Conservation (phyloP, 2,329 filamentous ascomycete species). For the Xylariaceae sp. region DNA sequence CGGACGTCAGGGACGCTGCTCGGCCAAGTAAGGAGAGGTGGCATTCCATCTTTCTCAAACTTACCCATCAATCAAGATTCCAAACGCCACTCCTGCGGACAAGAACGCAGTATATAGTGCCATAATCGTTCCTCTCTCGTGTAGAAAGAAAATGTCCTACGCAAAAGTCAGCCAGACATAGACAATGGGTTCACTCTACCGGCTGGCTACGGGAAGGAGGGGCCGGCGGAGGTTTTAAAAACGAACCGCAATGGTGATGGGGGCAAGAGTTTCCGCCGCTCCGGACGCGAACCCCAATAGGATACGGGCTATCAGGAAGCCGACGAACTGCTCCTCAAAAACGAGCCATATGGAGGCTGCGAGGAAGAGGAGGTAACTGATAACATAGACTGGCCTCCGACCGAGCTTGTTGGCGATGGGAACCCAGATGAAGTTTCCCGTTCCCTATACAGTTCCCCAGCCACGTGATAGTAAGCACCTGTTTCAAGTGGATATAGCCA, state of each 20-base stretch:
- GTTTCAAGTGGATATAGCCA: too few relatives aligned
- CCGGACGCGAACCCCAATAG: slow-evolving; percentile 49
- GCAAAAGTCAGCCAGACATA: not conserved
- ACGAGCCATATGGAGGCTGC: slow-evolving; percentile 38
- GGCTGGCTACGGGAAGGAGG: not conserved
- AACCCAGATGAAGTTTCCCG: slow-evolving; percentile 43
- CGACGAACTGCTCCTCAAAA: slow-evolving; percentile 36
- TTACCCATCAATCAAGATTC: slow-evolving; percentile 38
- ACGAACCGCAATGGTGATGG: slow-evolving; percentile 22
- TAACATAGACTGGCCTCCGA: slow-evolving; percentile 37
- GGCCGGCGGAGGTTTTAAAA: not conserved
- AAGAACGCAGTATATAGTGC: slow-evolving; percentile 39
- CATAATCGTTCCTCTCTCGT: slow-evolving; percentile 49
- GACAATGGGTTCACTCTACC: not conserved
- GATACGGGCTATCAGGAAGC: slow-evolving; percentile 42
- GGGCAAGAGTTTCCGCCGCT: slow-evolving; percentile 44
- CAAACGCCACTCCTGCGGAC: slow-evolving; percentile 38
- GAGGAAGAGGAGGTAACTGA: slow-evolving; percentile 40
- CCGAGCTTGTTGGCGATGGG: slow-evolving; percentile 42
- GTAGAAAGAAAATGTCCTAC: slow-evolving; percentile 51
- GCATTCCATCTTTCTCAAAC: slow-evolving; percentile 11
- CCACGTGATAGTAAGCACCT: too few relatives aligned
- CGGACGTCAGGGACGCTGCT: too few relatives aligned
- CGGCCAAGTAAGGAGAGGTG: too few relatives aligned
- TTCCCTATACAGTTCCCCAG: too few relatives aligned